A percentile compares a stretch with the other conserved stretches of the same genome.
These are phyloP conservation scores for Colletotrichum sp. DNA, from an alignment of 2,329 filamentous ascomycete genomes.

Conservation along the genomic window DNA sequence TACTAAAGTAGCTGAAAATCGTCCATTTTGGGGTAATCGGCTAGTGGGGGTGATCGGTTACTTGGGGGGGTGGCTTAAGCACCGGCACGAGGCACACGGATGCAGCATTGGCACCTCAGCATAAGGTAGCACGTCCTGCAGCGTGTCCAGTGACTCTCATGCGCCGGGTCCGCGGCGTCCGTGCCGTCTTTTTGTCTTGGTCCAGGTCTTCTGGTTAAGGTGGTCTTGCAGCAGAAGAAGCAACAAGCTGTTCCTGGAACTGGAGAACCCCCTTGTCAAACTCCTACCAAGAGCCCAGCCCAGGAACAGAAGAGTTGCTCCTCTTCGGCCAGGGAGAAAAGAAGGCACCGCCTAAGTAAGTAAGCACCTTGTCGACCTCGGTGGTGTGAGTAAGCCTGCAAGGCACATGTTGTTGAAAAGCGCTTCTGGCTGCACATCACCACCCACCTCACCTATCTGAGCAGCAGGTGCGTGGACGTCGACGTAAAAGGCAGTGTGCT, in stretches of 20 bases:
- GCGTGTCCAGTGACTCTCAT: not conserved
- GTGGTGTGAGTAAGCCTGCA: slow-evolving; percentile 2
- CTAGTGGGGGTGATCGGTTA: no score
- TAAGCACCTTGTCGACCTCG: not conserved
- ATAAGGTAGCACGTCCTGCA: not conserved
- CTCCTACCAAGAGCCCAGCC: not conserved
- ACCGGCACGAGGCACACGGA: not conserved
- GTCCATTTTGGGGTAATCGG: no score
- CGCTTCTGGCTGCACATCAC: not conserved
- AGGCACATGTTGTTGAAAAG: not conserved
- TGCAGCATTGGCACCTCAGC: not conserved
- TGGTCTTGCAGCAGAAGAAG: not conserved
- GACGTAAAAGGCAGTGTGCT: not conserved
- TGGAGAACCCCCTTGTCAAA: not conserved
- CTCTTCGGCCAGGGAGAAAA: not conserved
- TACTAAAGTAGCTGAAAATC: no score
- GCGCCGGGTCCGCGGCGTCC: not conserved
- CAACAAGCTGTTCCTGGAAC: not conserved
- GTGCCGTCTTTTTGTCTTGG: not conserved
- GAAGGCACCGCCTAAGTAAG: not conserved
- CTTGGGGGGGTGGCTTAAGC: no score
- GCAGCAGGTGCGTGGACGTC: not conserved
- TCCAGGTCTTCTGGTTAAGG: not conserved
- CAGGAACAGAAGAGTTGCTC: not conserved
- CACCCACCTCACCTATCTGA: not conserved